Percentiles rank a stretch among this genome's conserved stretches.
These are phyloP conservation scores for Agastache rugosa DNA, from an alignment of 257 asterid species.

Conservation along the genomic window DNA sequence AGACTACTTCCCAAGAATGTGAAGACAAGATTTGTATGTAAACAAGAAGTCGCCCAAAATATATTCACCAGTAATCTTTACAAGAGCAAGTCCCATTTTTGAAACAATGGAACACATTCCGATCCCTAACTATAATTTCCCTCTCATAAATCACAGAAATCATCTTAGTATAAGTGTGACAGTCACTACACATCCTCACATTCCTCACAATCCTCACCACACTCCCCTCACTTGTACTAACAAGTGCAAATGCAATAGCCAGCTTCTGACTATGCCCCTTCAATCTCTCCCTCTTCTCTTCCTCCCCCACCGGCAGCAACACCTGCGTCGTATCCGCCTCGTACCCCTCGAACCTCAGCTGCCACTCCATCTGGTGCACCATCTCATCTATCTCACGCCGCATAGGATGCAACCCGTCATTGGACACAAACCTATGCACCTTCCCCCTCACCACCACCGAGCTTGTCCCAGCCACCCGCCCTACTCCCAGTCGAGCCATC, in stretches of 20 bases:
- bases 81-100: slow-evolving; percentile 82
- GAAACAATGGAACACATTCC: slow-evolving; percentile 80
- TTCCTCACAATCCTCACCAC: slow-evolving; percentile 69
- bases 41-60: background rate
- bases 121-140: slow-evolving; percentile 69
- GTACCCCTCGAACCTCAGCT: slow-evolving; percentile 83
- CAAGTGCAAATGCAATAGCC: slow-evolving; percentile 79
- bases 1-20: too few relatives aligned
- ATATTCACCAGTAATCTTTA: slow-evolving; percentile 76
- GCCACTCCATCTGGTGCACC: slow-evolving; percentile 95
- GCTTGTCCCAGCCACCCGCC: slow-evolving; percentile 64
- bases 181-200: slow-evolving; percentile 88
- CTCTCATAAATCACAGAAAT: slow-evolving; percentile 71
- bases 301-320: slow-evolving; percentile 67
- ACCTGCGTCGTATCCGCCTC: slow-evolving; percentile 65
- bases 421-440: slow-evolving; percentile 65
- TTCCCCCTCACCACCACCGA: slow-evolving; percentile 59
- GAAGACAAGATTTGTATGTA: background rate
- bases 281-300: slow-evolving; percentile 72
- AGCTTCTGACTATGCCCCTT: slow-evolving; percentile 75
- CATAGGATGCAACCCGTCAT: slow-evolving; percentile 53
- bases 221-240: slow-evolving; percentile 51
- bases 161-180: slow-evolving; percentile 73
- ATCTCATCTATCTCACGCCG: slow-evolving; percentile 59
- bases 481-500: slow-evolving; percentile 48